These are phyloP conservation scores for Penicillium sp. DNA, from an alignment of 2,329 filamentous ascomycete genomes.

Conservation along the genomic window DNA sequence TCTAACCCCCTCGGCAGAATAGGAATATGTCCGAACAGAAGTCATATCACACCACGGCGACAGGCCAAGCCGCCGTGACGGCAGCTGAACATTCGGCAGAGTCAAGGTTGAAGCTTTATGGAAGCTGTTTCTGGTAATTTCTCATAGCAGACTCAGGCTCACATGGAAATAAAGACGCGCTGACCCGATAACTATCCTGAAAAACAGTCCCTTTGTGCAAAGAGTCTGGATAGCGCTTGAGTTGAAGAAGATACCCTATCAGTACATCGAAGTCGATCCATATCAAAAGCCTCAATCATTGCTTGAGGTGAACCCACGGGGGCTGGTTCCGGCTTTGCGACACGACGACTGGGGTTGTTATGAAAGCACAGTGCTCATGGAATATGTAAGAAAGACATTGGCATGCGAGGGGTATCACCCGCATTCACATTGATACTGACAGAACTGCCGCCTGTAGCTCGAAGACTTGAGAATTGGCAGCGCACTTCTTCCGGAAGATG, in stretches of 20 bases:
- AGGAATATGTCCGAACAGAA: conserved; percentile 61
- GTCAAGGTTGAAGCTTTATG: conserved; percentile 73
- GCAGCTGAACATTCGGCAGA: conserved; percentile 71
- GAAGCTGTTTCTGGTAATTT: conserved; percentile 75
- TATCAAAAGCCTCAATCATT: conserved; percentile 72
- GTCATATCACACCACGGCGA: conserved; percentile 70
- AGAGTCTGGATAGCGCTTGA: conserved; percentile 88
- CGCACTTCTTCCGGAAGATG: conserved; percentile 62
- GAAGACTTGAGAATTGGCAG: conserved; percentile 69
- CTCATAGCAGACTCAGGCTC: neutral
- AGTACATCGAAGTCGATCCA: conserved; percentile 84
- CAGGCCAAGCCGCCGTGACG: conserved; percentile 69
- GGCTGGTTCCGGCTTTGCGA: conserved; percentile 73
- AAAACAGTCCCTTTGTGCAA: conserved; percentile 77
- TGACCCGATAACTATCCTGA: conserved; percentile 5
- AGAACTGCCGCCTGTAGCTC: conserved; percentile 52
- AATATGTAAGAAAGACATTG: conserved; percentile 65
- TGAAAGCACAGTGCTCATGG: conserved; percentile 78
- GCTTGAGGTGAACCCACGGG: conserved; percentile 74
- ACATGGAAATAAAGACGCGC: neutral
- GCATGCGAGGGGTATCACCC: neutral
- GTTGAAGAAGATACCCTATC: conserved; percentile 74
- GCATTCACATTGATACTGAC: conserved; percentile 5
- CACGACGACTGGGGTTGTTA: conserved; percentile 81
- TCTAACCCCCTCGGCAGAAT: conserved; percentile 21